Base-by-base conservation (phyloP, 148 eudicot species). In the Chenopodium quinoa region DNA sequence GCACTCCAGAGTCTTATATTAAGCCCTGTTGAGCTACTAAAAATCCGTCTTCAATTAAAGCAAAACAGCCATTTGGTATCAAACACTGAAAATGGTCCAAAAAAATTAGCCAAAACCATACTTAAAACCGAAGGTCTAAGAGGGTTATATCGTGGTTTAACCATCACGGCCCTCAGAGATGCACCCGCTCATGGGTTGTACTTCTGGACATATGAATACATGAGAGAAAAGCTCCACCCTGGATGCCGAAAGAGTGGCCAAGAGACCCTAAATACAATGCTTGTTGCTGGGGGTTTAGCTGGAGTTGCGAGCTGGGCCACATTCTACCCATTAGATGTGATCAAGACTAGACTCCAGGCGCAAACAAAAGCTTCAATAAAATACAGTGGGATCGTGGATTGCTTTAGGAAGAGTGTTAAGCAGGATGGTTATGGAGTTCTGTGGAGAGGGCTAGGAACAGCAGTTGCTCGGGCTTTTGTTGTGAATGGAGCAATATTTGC, bases 401-500 rank as follows among this genome's bases (percentile, higher is more conserved):
- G 97, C 75, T 91, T 92, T 46, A 77, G 78, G 75, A 90, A 82
- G 76, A 91, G 97, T 25, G 96, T 92, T 3, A 82, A 74, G 62
- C 81, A 87, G 19, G 98, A 95, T 66, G 99, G 97, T 9, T 92
- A 85, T 63, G 23, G 83, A 1, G 91, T 93, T 64, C 66, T 95
- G 74, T 93, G 88, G 88, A 82, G 98, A 84, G 98, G 99, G 17
- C 79, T 96, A 60, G 95, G 97, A 29, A 94, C 95, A 1, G 88
- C 99, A 4, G 89, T 96, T 75, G 82, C 90, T 47, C 85, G 98
- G 84, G 97, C 98, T 29, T 96, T 94, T 76, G 86, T 95, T 10
- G 97, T 95, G 60, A 95, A 95, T 81, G 99, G 97, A 10, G 97
- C 97, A 5, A 87, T 92, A 32, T 95, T 95, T 77, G 77, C 90